Conservation (phyloP, 305 asterid genomes). For the Coffea humblotiana region DNA sequence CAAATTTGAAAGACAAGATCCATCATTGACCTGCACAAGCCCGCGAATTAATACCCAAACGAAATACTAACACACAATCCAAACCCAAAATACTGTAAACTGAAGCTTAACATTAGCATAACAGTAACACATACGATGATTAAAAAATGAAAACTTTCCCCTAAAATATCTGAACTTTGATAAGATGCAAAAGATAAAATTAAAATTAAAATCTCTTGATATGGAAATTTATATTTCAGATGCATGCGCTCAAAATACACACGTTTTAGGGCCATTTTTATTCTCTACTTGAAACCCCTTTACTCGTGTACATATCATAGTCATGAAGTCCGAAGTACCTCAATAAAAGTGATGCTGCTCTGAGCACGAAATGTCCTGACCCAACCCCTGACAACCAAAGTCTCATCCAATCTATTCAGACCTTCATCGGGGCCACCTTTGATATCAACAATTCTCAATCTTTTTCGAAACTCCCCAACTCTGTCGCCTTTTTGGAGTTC, state of each 20-base stretch:
- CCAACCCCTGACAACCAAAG: slow-evolving; percentile 79
- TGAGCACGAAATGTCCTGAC: slow-evolving; percentile 81
- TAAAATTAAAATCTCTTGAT: neutral
- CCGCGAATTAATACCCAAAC: neutral
- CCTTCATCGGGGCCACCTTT: slow-evolving; percentile 81
- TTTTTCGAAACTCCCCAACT: slow-evolving; percentile 75
- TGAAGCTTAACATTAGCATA: neutral
- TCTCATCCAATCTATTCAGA: slow-evolving; percentile 61
- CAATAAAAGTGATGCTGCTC: slow-evolving; percentile 79
- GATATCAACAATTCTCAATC: slow-evolving; percentile 65
- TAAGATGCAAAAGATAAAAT: neutral
- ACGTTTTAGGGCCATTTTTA: neutral
- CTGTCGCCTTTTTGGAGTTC: slow-evolving; percentile 31
- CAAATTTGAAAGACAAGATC: slow-evolving; percentile 94
- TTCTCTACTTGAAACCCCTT: neutral
- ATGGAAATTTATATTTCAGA: neutral
- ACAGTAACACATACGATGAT: neutral
- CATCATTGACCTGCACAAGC: slow-evolving; percentile 80
- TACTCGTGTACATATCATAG: neutral
- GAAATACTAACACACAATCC: neutral
- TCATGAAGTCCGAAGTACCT: slow-evolving; percentile 31
- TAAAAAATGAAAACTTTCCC: neutral
- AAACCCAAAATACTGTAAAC: neutral
- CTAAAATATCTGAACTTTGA: neutral
- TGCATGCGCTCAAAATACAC: no score